phyloP scores from a whole-genome alignment of 2,329 filamentous ascomycete species.

The Neophaeococcomyces aloes region DNA sequence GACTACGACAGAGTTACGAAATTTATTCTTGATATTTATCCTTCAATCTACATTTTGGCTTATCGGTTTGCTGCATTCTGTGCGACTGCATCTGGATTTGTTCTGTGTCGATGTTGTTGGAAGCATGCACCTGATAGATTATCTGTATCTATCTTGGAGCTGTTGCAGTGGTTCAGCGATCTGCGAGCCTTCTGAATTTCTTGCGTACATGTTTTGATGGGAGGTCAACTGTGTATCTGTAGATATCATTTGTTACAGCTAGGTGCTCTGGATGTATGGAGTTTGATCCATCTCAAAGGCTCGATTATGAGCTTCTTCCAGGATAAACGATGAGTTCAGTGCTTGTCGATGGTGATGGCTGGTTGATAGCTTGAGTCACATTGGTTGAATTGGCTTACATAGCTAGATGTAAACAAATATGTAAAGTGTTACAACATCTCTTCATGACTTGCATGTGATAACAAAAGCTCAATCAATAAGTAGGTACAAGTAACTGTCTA shows the following conservation, averaged over 20 bases:
- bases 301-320: neutral
- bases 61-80: conserved; percentile 3
- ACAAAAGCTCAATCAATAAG: neutral
- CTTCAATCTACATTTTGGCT: neutral
- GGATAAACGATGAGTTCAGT: neutral
- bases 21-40: neutral
- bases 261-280: neutral
- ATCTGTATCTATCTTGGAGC: too few species aligned
- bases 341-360: neutral
- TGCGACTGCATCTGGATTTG: neutral
- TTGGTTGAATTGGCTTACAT: neutral
- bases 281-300: neutral
- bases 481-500: neutral
- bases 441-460: neutral
- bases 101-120: too few species aligned
- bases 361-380: neutral
- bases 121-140: too few species aligned
- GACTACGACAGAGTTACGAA: neutral
- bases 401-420: neutral
- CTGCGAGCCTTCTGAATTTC: neutral
- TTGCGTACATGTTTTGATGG: neutral
- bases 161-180: neutral
- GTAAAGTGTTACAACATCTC: neutral
- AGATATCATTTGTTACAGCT: conserved; percentile 1
- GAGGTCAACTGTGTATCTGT: conserved; percentile 7